Conservation (phyloP, 495 filamentous ascomycete genomes). For the Hyaloscypha hepaticicola region DNA sequence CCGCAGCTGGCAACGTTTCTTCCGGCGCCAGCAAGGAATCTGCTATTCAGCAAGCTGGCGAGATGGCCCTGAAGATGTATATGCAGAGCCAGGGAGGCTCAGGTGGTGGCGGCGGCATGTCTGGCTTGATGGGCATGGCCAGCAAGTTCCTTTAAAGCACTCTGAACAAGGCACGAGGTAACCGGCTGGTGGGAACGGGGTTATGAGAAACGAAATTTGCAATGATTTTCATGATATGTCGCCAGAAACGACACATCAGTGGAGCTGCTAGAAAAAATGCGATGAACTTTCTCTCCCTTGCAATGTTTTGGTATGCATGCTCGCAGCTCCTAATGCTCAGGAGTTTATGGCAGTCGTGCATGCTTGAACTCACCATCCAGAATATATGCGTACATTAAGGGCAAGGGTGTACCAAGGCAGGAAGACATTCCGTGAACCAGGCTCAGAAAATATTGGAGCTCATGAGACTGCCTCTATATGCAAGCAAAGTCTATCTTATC, state of each 20-base stretch:
- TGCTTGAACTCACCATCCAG: too few species aligned
- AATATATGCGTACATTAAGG: too few species aligned
- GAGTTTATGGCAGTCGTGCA: too few species aligned
- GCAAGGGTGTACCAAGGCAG: too few species aligned
- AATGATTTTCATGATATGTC: not conserved
- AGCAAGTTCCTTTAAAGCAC: constrained; percentile 40
- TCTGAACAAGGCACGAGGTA: not conserved
- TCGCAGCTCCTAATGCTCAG: too few species aligned
- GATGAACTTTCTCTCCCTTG: too few species aligned
- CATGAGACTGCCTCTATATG: too few species aligned
- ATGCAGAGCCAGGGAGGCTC: constrained; percentile 44
- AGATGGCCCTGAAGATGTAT: constrained; percentile 57
- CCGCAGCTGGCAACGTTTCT: constrained; percentile 45
- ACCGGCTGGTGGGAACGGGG: too few species aligned
- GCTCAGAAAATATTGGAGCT: too few species aligned
- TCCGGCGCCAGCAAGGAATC: constrained; percentile 48
- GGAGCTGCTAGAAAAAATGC: not conserved
- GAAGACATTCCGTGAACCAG: too few species aligned
- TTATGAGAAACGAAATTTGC: not conserved
- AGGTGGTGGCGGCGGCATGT: constrained; percentile 23
- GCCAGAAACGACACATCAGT: not conserved
- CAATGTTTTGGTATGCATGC: too few species aligned
- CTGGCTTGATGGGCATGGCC: constrained; percentile 39
- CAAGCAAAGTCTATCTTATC: too few species aligned
- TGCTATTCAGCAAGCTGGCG: constrained; percentile 50